Base-by-base conservation (phyloP, 495 filamentous ascomycete genomes). In the Annulohypoxylon maeteangense region DNA sequence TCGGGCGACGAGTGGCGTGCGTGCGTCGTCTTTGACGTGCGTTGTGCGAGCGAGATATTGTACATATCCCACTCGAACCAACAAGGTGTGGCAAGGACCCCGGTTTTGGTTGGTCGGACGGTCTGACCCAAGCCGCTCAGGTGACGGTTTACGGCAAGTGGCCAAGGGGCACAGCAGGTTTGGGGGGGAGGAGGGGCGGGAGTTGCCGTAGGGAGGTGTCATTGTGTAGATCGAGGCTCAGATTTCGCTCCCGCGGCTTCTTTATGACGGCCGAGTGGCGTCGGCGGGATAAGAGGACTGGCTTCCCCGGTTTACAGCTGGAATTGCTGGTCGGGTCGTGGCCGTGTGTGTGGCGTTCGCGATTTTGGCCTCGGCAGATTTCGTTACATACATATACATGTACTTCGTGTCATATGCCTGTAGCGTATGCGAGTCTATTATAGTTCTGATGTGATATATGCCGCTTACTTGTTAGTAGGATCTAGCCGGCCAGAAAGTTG, bases 181-280 rank as follows among this genome's bases (percentile, higher is more conserved):
- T 40, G 38, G 36, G 38, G 36, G 16, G 5, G 47, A 59, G 64
- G 69, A 47, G 51, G 58, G 59, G 59, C 65, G 70, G 65, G 70
- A 65, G 65, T 53, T 59, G 64, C 64, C 70, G 64, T 56, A 55
- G 50, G 67, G 31, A 63, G 66, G 54, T 62, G 56, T 45, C 45
- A 47, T 60, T 59, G 16, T 56, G 53, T 55, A 72, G 70, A 61
- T 61, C 64, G 59, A 72, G 63, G 63, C 69, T 67, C 68, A 68
- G 25, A 18, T 65, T 65, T 25, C 59, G 4, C 40, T 44, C n/a
- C n/a, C n/a, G 7, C 0, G 40, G 40, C 59, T 20, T 45, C 48
- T 14, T 31, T 25, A 20, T 32, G 20, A n/a, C 22, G 42, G 20
- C 57, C 5, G 11, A 25, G 16, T 27, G 36, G 27, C 55, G 55